Conservation (phyloP, 805 yeast species). For the Citeromyces matritensis region DNA sequence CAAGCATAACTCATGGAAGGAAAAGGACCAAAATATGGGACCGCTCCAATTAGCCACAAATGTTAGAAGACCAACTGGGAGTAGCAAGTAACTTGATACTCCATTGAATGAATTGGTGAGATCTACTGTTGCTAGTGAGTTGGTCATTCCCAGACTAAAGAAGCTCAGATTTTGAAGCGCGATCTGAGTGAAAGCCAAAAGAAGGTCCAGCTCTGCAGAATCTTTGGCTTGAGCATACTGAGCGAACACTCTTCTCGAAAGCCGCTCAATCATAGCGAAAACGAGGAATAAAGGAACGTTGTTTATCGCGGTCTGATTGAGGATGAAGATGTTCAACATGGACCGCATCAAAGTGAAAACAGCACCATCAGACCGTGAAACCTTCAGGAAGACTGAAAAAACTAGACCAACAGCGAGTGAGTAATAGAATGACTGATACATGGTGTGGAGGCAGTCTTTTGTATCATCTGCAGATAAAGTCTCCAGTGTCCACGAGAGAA, state of each 20-base stretch:
- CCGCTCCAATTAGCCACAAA: slow-evolving; percentile 77
- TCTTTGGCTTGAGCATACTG: slow-evolving; percentile 4
- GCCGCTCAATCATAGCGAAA: slow-evolving; percentile 14
- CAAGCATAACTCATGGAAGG: slow-evolving; percentile 22
- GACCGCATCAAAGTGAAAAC: slow-evolving; percentile 18
- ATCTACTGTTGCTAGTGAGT: slow-evolving; percentile 83
- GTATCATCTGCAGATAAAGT: slow-evolving; percentile 14
- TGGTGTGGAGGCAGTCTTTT: slow-evolving; percentile 14
- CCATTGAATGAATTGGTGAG: slow-evolving; percentile 91
- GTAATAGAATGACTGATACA: slow-evolving; percentile 18
- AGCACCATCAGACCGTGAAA: not conserved
- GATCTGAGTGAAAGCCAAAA: no score
- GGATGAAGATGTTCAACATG: slow-evolving; percentile 22
- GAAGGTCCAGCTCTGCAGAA: slow-evolving; percentile 6
- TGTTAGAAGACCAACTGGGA: slow-evolving; percentile 63
- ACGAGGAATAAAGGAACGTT: slow-evolving; percentile 35
- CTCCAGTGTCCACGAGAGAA: slow-evolving; percentile 14
- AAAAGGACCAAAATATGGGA: slow-evolving; percentile 67
- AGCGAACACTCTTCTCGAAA: slow-evolving; percentile 5
- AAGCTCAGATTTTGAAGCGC: slow-evolving; percentile 74
- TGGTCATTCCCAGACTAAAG: slow-evolving; percentile 82
- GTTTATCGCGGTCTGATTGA: slow-evolving; percentile 38
- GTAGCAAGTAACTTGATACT: slow-evolving; percentile 48
- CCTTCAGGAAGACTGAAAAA: not conserved
- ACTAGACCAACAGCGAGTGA: slow-evolving; percentile 1